Evolutionary conservation across 257 asterid species (phyloP).

Genomic region (Cruciata laevipes): DNA sequence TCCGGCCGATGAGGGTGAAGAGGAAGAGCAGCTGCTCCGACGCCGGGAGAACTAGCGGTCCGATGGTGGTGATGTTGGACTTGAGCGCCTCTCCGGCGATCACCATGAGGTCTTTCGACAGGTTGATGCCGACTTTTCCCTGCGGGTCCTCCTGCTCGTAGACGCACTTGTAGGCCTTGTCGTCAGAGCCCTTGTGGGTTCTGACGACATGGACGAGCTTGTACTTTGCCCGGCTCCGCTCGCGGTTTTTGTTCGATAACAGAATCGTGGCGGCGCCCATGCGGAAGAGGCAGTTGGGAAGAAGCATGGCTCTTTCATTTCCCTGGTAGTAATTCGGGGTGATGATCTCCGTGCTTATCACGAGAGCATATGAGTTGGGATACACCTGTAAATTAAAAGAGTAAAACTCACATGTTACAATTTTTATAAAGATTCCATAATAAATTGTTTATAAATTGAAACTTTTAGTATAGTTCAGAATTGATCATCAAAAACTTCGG

Average conservation of each 20-base stretch:
- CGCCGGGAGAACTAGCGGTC: conserved; percentile 79
- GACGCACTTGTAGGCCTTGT: conserved; percentile 67
- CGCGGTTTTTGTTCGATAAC: conserved; percentile 59
- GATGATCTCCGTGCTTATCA: conserved; percentile 66
- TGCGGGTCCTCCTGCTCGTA: conserved; percentile 75
- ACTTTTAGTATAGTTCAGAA: too few relatives aligned
- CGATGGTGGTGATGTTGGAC: conserved; percentile 79
- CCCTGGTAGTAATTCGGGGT: conserved; percentile 85
- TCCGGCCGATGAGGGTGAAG: conserved; percentile 70
- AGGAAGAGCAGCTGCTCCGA: conserved; percentile 72
- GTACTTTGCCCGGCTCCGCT: conserved; percentile 52
- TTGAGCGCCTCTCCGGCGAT: conserved; percentile 86
- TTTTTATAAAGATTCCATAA: too few relatives aligned
- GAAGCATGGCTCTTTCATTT: conserved; percentile 79
- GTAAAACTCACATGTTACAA: background rate
- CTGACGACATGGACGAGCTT: conserved; percentile 69
- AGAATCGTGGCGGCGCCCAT: conserved; percentile 85
- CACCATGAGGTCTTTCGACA: conserved; percentile 76
- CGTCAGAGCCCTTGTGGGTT: conserved; percentile 82
- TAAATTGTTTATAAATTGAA: too few relatives aligned
- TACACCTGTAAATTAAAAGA: conserved; percentile 23
- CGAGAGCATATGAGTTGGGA: conserved; percentile 58
- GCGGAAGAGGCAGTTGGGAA: conserved; percentile 74
- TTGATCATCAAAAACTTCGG: too few relatives aligned
- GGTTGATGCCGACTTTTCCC: conserved; percentile 68